Base-by-base conservation (phyloP, 495 filamentous ascomycete species). In the Lentithecium fluviatile region DNA sequence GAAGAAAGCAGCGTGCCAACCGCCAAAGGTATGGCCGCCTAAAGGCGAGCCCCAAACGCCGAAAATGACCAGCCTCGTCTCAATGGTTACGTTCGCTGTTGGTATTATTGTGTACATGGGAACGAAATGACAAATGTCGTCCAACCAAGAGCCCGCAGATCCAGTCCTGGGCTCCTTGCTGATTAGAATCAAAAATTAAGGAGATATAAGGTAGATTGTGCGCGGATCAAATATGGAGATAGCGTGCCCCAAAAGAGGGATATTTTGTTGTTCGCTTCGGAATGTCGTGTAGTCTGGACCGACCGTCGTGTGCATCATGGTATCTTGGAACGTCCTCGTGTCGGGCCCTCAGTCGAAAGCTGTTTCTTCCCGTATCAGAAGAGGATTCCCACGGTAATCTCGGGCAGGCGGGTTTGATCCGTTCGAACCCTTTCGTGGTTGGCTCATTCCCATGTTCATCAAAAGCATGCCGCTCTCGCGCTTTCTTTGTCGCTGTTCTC, bases 401-500 rank as follows among this genome's bases (percentile, higher is more conserved):
- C 56, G 51, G 23, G 60, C 32, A 8, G 56, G 60, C 19, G 40
- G 40, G 19, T 43, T 43, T n/a, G 40, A 43, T 6, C 40, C 40
- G 55, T 62, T 69, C 15, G 66, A 71, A 21, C 61, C 56, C 49
- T 70, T 70, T 60, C 69, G 62, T 38, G 49, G 56, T 52, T 68
- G 68, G 10, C 26, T 48, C 17, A 62, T 36, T 3, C 56, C 58
- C 60, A 72, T 66, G 49, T 68, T 70, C 37, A 72, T 56, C 10
- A 73, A 43, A 42, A 70, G 58, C 70, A 74, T 72, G 6, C 68
- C 71, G 53, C 73, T 75, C 60, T 75, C 71, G 19, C 73, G 50
- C 25, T 70, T 38, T 57, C 66, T 69, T 46, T 66, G 49, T 38
- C 67, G 67, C 6, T 53, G 55, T n/a, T 67, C 68, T 59, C 53